Evolutionary conservation across 768 basidiomycete species (phyloP).

Genomic region (Suillus tomentosus): DNA sequence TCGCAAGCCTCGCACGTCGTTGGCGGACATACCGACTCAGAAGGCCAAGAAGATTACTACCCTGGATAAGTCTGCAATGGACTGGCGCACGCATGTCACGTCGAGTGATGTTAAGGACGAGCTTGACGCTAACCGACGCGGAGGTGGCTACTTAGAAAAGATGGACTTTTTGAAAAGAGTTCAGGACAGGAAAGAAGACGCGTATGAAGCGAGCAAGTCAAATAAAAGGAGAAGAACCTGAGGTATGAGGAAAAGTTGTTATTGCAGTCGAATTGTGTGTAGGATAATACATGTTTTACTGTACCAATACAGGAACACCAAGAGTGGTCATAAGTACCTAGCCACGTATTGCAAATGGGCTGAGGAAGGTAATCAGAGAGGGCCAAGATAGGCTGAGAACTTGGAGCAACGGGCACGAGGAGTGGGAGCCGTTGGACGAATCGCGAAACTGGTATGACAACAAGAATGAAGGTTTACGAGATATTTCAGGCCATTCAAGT

Average conservation of each 20-base stretch:
- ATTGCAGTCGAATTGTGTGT: neutral
- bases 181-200: conserved; percentile 67
- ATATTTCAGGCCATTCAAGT: conserved; percentile 13
- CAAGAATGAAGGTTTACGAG: neutral
- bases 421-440: neutral
- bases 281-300: conserved; percentile 4
- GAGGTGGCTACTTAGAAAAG: conserved; percentile 83
- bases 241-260: neutral
- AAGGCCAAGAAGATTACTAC: conserved; percentile 81
- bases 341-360: too few relatives aligned
- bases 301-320: neutral
- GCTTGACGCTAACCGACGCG: conserved; percentile 70
- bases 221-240: conserved; percentile 48
- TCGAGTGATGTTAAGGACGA: conserved; percentile 59
- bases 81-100: conserved; percentile 74
- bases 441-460: neutral
- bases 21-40: conserved; percentile 54
- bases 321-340: neutral
- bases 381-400: neutral
- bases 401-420: too few relatives aligned
- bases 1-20: conserved; percentile 61
- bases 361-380: neutral
- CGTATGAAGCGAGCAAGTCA: conserved; percentile 55
- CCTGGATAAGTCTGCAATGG: conserved; percentile 84
- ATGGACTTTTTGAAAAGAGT: conserved; percentile 82